Evolutionary conservation across 768 basidiomycete genomes (phyloP), one percentile per base, ranked within the genome.

Genomic region (Trametes cinnabarina): DNA sequence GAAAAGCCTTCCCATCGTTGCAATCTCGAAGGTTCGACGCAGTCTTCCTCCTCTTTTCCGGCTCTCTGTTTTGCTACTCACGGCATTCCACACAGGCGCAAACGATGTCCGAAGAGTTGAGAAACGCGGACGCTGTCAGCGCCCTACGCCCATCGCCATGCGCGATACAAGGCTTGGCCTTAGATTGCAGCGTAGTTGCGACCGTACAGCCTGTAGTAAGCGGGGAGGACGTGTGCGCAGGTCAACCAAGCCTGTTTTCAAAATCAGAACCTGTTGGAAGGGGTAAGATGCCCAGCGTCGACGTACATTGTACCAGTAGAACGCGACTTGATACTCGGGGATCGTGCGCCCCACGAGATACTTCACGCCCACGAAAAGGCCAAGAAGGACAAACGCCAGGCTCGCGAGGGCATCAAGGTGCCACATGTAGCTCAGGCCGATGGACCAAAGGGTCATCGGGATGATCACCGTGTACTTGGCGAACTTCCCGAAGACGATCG

Each of bases 271-370:
- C 30, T 25, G n/a, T 20, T 15, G 5, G 2, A 12, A 10, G 9
- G 11, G 12, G 5, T 23, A 10, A 9, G 1, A 8, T 8, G 23
- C 19, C 5, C 19, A 11, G 7, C 35, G 17, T 10, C 4, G 4
- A 64, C 70, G 14, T 39, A 72, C 71, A 47, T 72, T 72, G 48
- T 69, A 72, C 55, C 66, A 64, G 20, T 66, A 64, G 55, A 66
- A 72, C 1, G 69, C 69, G 11, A 51, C 52, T 51, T 66, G 60
- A 57, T 70, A 69, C 35, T 54, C 65, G 14, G 42, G 47, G 3
- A 67, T 57, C 3, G 52, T 52, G 47, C 56, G 47, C 34, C 41
- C 50, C 3, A 32, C 14, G 9, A 66, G 40, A 51, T 68, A 68
- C 14, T 65, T 67, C 15, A 47, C 20, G 26, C 68, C 68, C 0